Evolutionary conservation across 2,329 filamentous ascomycete species (phyloP), one percentile per base, ranked within the genome.

Genomic region (Cladosporium cucumerinum): DNA sequence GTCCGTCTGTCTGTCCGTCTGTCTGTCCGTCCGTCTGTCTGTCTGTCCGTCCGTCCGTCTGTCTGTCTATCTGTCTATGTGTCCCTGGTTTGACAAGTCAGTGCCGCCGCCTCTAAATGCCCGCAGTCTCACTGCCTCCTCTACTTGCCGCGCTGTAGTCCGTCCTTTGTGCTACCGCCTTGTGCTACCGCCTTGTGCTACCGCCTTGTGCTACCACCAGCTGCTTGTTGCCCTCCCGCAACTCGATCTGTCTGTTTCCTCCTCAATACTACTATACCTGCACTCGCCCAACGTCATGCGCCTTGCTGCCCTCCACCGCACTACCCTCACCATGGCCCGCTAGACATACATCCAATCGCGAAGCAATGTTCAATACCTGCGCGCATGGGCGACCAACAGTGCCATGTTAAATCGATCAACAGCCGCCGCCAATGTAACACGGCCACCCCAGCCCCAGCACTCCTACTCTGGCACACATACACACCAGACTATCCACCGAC

Each of bases 401-500:
- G 67, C 66, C 63, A 69, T 69, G 67, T 66, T 67, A 65, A 57
- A 62, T 60, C 61, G 63, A 67, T 23, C 51, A 28, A 39, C 66
- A 54, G n/a, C 58, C 10, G 23, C 62, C 43, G 66, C 64, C 64
- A 69, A 60, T 39, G 61, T 63, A 58, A 66, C 52, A 52, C 43
- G 65, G 57, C 64, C 63, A 51, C 60, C 67, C 48, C 61, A 57
- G 48, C 60, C 64, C 21, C 63, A 65, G 60, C 66, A 64, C 66
- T 57, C 58, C 52, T 49, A 26, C 39, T 57, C 61, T 30, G 46
- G 51, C 28, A 61, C 64, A 34, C 55, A 60, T 49, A 7, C n/a
- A 39, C 62, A 62, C 51, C 57, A 65, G 55, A 48, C 49, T 39
- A 16, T 61, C 60, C 48, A 48, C 25, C 68, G 72, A 52, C 68